Percentiles rank a stretch among this genome's conserved stretches.
Evolutionary conservation across 176 grass and related monocot species (phyloP).

Genomic region (Avena sativa): DNA sequence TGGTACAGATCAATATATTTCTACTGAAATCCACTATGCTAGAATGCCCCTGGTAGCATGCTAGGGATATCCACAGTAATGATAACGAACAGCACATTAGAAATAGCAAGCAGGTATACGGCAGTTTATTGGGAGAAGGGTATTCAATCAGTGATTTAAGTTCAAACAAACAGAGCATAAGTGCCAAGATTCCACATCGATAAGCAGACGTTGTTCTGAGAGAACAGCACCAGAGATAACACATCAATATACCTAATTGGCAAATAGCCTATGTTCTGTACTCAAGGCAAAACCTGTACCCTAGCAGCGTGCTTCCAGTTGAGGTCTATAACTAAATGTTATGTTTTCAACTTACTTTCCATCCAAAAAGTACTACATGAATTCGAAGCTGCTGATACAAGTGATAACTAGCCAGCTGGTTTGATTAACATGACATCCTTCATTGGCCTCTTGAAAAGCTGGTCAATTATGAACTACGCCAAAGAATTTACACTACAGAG

Average conservation of each 20-base stretch:
- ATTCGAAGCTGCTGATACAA: neutral
- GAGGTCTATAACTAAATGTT: neutral
- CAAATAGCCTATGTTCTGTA: neutral
- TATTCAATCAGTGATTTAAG: neutral
- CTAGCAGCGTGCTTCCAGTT: neutral
- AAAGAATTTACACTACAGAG: neutral
- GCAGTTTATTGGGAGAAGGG: neutral
- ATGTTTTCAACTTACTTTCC: conserved; percentile 17
- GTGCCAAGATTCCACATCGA: neutral
- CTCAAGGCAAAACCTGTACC: neutral
- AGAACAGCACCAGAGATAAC: neutral
- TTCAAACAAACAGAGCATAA: neutral
- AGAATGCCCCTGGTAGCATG: neutral
- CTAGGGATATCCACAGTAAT: conserved; percentile 4
- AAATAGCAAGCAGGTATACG: conserved; percentile 21
- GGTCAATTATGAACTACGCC: neutral
- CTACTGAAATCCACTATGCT: neutral
- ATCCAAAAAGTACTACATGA: neutral
- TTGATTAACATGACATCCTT: neutral
- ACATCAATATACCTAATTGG: neutral
- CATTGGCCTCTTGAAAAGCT: neutral
- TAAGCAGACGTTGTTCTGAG: neutral
- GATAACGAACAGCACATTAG: neutral
- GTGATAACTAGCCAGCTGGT: neutral
- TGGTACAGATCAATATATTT: conserved; percentile 26